A percentile compares a stretch with the other conserved stretches of the same genome.
Evolutionary conservation across 345 rosid species (phyloP).

Genomic region (Sonneratia caseolaris): DNA sequence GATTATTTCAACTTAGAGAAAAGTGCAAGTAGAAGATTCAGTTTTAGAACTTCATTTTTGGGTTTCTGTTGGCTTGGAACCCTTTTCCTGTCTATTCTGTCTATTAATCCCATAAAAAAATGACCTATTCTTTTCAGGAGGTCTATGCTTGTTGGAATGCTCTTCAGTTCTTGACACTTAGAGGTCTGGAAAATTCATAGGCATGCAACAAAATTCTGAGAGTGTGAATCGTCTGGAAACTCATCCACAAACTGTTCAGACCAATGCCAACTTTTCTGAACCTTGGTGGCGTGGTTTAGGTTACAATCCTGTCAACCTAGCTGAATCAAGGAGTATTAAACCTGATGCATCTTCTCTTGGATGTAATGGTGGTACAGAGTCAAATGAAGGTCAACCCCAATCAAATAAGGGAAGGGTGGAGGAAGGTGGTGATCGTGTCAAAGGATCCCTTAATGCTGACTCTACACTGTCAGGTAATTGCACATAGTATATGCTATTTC

Average conservation of each 20-base stretch:
- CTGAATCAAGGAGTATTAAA: conserved; percentile 28
- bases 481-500: neutral
- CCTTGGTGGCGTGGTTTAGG: conserved; percentile 74
- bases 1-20: neutral
- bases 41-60: neutral
- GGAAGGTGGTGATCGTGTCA: conserved; percentile 37
- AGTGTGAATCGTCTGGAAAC: conserved; percentile 35
- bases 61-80: neutral
- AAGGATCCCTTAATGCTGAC: conserved; percentile 50
- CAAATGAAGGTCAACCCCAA: conserved; percentile 51
- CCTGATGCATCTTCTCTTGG: conserved; percentile 61
- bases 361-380: conserved; percentile 45
- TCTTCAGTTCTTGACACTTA: conserved; percentile 1
- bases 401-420: conserved; percentile 51
- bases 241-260: conserved; percentile 28
- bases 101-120: neutral
- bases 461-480: conserved; percentile 51
- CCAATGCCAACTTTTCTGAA: conserved; percentile 37
- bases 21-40: neutral
- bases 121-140: conserved; percentile 1
- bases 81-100: neutral
- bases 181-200: conserved; percentile 14
- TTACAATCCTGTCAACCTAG: conserved; percentile 38
- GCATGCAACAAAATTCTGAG: conserved; percentile 61
- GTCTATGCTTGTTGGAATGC: conserved; percentile 7